These are phyloP conservation scores for Eucalyptus curtisii DNA, from an alignment of 345 rosid genomes.

Conservation along the genomic window DNA sequence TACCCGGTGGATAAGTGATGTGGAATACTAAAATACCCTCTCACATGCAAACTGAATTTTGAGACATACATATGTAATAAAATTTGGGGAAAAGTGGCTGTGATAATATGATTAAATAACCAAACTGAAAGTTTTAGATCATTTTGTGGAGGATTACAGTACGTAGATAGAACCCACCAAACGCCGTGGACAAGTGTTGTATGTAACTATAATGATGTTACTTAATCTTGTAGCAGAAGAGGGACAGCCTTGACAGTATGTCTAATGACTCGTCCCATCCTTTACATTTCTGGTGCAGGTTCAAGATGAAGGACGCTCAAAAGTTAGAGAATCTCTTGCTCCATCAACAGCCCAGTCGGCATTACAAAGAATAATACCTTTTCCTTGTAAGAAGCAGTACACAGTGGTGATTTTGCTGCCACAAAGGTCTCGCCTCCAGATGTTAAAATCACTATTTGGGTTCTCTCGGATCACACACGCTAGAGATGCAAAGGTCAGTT, in stretches of 20 bases:
- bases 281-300: constrained; percentile 17
- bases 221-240: background rate
- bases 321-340: constrained; percentile 49
- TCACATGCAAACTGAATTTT: background rate
- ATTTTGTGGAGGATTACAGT: background rate
- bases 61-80: background rate
- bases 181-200: background rate
- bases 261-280: background rate
- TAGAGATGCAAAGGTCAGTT: constrained; percentile 58
- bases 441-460: constrained; percentile 27
- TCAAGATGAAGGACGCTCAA: constrained; percentile 66
- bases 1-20: background rate
- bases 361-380: constrained; percentile 56
- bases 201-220: background rate
- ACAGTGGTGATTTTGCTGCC: constrained; percentile 83
- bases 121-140: background rate
- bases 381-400: constrained; percentile 66
- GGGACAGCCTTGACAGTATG: background rate
- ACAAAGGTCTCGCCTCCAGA: constrained; percentile 32
- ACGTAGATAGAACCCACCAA: background rate
- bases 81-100: background rate
- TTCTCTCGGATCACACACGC: background rate
- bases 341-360: constrained; percentile 45
- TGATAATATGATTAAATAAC: background rate
- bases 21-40: background rate